Percentiles rank a stretch among this genome's conserved stretches.
These are phyloP conservation scores for Maudiozyma humilis DNA, from an alignment of 1,139 yeast genomes.

Conservation along the genomic window DNA sequence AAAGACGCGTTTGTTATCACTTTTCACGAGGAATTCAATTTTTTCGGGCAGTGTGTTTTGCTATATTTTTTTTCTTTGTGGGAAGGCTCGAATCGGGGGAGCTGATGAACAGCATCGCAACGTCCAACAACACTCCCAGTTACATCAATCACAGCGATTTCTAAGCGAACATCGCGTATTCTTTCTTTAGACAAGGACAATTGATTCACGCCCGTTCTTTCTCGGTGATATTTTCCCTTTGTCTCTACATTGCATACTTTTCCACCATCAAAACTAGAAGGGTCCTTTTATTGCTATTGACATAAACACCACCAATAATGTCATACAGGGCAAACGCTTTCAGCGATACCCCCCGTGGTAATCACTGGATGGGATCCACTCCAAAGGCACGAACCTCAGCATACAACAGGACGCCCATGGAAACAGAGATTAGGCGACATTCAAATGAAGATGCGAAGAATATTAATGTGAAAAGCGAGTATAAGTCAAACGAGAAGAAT, in stretches of 20 bases:
- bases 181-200: neutral
- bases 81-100: neutral
- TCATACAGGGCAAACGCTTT: conserved; percentile 19
- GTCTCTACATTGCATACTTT: neutral
- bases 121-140: neutral
- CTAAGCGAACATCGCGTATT: neutral
- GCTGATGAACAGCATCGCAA: neutral
- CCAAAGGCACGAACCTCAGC: conserved; percentile 3
- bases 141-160: neutral
- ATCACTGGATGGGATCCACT: conserved; percentile 24
- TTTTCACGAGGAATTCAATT: neutral
- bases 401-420: neutral
- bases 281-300: neutral
- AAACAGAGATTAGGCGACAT: conserved; percentile 5
- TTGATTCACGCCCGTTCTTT: no score
- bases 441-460: neutral
- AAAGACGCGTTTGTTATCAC: neutral
- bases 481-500: neutral
- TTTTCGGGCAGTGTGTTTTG: neutral
- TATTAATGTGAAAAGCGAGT: neutral
- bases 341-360: conserved; percentile 25
- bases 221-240: no score
- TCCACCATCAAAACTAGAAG: no score
- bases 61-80: neutral
- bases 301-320: conserved; percentile 8